These are phyloP conservation scores for Carex cristatella DNA, from an alignment of 176 grass and related monocot species.

Conservation along the genomic window DNA sequence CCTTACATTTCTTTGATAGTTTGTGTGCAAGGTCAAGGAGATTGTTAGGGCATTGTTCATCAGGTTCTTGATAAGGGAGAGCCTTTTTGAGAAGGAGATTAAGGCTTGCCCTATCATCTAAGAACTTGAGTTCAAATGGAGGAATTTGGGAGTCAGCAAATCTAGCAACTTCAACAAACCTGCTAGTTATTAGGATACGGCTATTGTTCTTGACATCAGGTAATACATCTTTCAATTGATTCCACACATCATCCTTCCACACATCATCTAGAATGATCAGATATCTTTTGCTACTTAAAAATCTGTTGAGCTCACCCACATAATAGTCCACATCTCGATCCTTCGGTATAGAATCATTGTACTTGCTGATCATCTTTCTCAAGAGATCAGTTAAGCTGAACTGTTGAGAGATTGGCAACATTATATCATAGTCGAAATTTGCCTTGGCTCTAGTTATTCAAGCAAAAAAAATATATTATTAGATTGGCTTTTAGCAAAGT, in stretches of 20 bases:
- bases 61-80: not conserved
- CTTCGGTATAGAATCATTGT: not conserved
- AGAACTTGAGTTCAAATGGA: not conserved
- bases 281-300: not conserved
- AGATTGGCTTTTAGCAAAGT: too few species aligned
- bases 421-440: not conserved
- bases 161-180: not conserved
- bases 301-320: not conserved
- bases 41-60: not conserved
- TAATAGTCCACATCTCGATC: too few species aligned
- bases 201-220: not conserved
- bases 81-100: conserved; percentile 1
- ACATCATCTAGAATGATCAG: conserved; percentile 6
- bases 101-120: not conserved
- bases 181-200: not conserved
- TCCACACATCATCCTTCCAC: not conserved
- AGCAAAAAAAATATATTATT: not conserved
- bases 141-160: not conserved
- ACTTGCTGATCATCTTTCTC: not conserved
- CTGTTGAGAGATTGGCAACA: not conserved
- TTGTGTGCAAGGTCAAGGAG: not conserved
- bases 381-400: not conserved
- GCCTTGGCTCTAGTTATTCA: not conserved
- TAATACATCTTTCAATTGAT: not conserved
- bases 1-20: not conserved